These are phyloP conservation scores for Phytophthora pseudosyringae DNA, from an alignment of 352 stramenopile species.

Conservation along the genomic window DNA sequence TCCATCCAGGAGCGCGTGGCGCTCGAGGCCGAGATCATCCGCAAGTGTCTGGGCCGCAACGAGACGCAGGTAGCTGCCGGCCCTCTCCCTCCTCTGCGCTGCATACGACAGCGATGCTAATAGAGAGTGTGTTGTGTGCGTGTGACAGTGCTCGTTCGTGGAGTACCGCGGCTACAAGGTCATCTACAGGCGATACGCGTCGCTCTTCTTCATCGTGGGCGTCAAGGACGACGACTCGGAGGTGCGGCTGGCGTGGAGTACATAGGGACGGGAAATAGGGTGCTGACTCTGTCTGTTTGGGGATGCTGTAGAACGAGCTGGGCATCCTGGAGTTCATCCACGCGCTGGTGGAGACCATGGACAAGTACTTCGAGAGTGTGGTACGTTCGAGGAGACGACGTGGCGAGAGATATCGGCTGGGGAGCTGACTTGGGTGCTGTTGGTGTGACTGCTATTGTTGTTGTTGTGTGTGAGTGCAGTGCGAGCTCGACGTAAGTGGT, in stretches of 20 bases:
- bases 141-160: conserved; percentile 97
- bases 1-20: conserved; percentile 98
- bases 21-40: conserved; percentile 99
- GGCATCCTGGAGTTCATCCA: conserved; percentile 99
- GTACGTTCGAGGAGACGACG: conserved; percentile 44
- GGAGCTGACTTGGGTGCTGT: background rate
- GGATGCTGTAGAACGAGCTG: conserved; percentile 95
- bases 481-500: conserved; percentile 82
- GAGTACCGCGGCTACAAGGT: conserved; percentile 99
- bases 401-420: background rate
- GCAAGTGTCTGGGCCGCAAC: conserved; percentile 98
- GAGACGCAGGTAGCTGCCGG: conserved; percentile 88
- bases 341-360: conserved; percentile 99
- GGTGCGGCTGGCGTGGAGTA: conserved; percentile 33
- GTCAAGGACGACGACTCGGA: conserved; percentile 96
- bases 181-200: conserved; percentile 99
- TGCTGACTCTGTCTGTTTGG: background rate
- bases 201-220: conserved; percentile 99
- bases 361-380: conserved; percentile 99
- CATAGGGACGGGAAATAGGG: background rate
- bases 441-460: conserved; percentile 4
- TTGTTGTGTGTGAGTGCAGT: conserved; percentile 42
- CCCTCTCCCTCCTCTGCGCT: background rate
- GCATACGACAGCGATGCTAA: background rate
- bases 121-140: background rate